These are phyloP conservation scores for Ensete glaucum DNA, from an alignment of 176 grass and related monocot species.

Conservation along the genomic window DNA sequence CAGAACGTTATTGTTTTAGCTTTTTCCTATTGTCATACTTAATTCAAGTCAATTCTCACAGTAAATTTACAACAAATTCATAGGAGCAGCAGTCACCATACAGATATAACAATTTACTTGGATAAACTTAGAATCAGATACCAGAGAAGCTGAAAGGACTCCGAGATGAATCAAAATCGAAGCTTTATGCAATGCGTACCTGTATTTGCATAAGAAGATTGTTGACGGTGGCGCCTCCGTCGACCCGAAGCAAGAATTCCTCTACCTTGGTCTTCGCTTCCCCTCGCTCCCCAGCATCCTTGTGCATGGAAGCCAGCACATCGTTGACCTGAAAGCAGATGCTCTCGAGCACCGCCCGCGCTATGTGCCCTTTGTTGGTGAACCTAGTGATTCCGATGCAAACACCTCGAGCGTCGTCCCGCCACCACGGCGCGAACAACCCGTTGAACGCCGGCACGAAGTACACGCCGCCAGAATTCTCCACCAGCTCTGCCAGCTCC, in stretches of 20 bases:
- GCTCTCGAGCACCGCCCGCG: conserved; percentile 71
- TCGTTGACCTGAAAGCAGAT: conserved; percentile 98
- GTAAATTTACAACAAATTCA: no score
- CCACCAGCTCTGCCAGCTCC: conserved; percentile 48
- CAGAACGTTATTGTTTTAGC: no score
- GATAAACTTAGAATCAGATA: no score
- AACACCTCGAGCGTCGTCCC: conserved; percentile 67
- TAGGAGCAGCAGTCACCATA: no score
- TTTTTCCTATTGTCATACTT: no score
- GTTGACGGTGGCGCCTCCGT: conserved; percentile 80
- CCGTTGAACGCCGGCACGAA: conserved; percentile 93
- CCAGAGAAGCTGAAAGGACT: neutral
- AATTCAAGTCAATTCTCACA: no score
- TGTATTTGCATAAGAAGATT: conserved; percentile 94
- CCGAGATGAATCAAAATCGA: no score
- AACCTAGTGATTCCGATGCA: conserved; percentile 83
- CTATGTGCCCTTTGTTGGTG: conserved; percentile 74
- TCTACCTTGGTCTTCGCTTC: conserved; percentile 40
- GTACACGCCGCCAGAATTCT: conserved; percentile 65
- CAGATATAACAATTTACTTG: no score
- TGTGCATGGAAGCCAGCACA: conserved; percentile 83
- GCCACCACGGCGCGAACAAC: conserved; percentile 92
- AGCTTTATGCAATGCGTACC: conserved; percentile 21
- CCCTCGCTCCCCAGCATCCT: conserved; percentile 60
- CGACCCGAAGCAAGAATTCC: conserved; percentile 71